These are phyloP conservation scores for Penicillium sp. DNA, from an alignment of 2,329 filamentous ascomycete genomes.

Conservation along the genomic window DNA sequence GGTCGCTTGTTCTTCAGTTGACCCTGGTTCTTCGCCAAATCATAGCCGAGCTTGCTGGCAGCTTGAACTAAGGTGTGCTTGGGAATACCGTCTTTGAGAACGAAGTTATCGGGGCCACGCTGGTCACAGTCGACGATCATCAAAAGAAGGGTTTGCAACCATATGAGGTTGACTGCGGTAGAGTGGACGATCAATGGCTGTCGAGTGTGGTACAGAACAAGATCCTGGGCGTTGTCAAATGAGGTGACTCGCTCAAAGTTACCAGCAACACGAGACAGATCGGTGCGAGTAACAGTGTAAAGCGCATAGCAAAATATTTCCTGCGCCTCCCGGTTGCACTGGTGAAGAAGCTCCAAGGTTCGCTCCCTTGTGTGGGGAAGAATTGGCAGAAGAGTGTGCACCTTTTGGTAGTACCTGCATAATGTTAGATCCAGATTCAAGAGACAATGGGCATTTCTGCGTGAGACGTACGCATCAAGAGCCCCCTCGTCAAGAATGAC, in stretches of 20 bases:
- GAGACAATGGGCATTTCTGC: neutral
- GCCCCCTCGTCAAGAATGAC: slow-evolving; percentile 41
- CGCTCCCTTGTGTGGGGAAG: slow-evolving; percentile 42
- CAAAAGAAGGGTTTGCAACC: slow-evolving; percentile 42
- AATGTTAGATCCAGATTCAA: slow-evolving; percentile 12
- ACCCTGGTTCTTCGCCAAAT: slow-evolving; percentile 40
- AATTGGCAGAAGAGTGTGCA: slow-evolving; percentile 43
- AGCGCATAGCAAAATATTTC: slow-evolving; percentile 42
- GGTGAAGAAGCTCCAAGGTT: slow-evolving; percentile 38
- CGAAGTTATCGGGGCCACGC: slow-evolving; percentile 43
- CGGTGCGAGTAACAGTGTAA: slow-evolving; percentile 41
- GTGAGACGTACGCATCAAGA: slow-evolving; percentile 37
- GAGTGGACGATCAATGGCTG: slow-evolving; percentile 37
- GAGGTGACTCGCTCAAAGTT: slow-evolving; percentile 37
- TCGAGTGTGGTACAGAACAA: slow-evolving; percentile 39
- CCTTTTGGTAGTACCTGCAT: slow-evolving; percentile 41
- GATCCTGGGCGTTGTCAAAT: slow-evolving; percentile 42
- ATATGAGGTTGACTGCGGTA: slow-evolving; percentile 39
- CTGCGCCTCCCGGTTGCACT: slow-evolving; percentile 41
- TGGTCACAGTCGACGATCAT: slow-evolving; percentile 46
- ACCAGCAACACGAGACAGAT: slow-evolving; percentile 33
- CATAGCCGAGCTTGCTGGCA: slow-evolving; percentile 38
- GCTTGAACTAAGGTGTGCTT: slow-evolving; percentile 43
- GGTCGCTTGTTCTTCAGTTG: slow-evolving; percentile 38
- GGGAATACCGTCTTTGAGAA: slow-evolving; percentile 40